Evolutionary conservation across 164 flowering plant species (phyloP).

Genomic region (Warburgia ugandensis): DNA sequence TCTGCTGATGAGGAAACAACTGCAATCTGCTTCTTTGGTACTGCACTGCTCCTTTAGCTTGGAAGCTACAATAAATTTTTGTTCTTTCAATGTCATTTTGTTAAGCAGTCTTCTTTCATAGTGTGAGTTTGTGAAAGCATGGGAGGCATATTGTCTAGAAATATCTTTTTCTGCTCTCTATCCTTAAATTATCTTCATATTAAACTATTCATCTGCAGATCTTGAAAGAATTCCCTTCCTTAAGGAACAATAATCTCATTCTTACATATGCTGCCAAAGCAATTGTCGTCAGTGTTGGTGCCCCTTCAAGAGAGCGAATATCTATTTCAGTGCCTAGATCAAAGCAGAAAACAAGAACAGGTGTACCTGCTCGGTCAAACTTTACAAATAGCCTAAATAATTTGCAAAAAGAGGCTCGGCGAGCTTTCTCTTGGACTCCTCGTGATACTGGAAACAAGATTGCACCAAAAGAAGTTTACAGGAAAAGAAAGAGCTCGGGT

Average conservation of each 20-base stretch:
- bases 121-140: not conserved
- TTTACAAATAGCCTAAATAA: conserved; percentile 77
- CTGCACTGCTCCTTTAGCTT: conserved; percentile 3
- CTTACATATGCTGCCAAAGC: conserved; percentile 86
- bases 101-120: not conserved
- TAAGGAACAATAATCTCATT: conserved; percentile 66
- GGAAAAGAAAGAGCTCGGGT: conserved; percentile 94
- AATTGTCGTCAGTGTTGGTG: conserved; percentile 55
- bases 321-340: conserved; percentile 54
- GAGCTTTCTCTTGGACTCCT: conserved; percentile 95
- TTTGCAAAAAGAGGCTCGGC: conserved; percentile 90
- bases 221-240: conserved; percentile 80
- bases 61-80: too few relatives aligned
- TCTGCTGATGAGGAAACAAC: conserved; percentile 93
- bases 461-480: conserved; percentile 66
- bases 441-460: conserved; percentile 63
- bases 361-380: conserved; percentile 55
- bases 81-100: too few relatives aligned
- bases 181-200: not conserved
- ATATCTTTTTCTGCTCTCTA: not conserved
- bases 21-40: conserved; percentile 95
- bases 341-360: conserved; percentile 58
- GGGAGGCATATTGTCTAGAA: not conserved
- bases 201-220: conserved; percentile 54
- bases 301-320: conserved; percentile 67